Conservation (phyloP, 768 basidiomycete genomes). For the Russula lepida region DNA sequence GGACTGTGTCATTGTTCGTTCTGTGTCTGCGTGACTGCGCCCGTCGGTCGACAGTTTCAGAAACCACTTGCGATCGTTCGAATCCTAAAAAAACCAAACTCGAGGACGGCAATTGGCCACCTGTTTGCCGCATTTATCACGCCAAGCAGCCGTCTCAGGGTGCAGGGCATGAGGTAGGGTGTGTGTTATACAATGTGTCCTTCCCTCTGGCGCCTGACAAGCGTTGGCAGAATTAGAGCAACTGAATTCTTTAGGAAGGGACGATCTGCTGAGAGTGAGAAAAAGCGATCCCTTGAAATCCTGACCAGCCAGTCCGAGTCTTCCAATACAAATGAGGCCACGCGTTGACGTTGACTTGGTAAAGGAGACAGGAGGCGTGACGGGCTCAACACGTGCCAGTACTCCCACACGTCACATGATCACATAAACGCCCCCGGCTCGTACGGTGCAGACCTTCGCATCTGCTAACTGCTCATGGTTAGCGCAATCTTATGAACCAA, state of each 20-base stretch:
- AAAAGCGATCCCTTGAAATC: not conserved
- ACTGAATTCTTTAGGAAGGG: not conserved
- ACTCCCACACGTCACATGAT: no score
- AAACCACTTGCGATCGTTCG: not conserved
- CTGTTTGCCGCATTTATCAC: not conserved
- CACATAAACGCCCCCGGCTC: not conserved
- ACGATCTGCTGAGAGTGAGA: not conserved
- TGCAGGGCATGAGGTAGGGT: not conserved
- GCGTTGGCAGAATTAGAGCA: not conserved
- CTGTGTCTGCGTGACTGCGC: not conserved
- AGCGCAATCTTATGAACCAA: no score
- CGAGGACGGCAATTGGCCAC: no score
- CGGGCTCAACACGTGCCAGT: no score
- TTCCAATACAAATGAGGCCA: no score
- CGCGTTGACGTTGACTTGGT: no score
- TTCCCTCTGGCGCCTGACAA: not conserved
- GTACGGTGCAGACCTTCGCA: not conserved
- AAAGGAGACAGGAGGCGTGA: no score
- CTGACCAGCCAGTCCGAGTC: not conserved
- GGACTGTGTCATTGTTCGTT: not conserved
- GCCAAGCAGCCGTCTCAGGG: not conserved
- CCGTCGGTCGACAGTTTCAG: not conserved
- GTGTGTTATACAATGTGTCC: not conserved
- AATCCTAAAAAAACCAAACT: not conserved
- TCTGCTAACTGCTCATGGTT: not conserved